phyloP scores from a whole-genome alignment of 1,139 yeast species.

The Martiniozyma asiatica region DNA sequence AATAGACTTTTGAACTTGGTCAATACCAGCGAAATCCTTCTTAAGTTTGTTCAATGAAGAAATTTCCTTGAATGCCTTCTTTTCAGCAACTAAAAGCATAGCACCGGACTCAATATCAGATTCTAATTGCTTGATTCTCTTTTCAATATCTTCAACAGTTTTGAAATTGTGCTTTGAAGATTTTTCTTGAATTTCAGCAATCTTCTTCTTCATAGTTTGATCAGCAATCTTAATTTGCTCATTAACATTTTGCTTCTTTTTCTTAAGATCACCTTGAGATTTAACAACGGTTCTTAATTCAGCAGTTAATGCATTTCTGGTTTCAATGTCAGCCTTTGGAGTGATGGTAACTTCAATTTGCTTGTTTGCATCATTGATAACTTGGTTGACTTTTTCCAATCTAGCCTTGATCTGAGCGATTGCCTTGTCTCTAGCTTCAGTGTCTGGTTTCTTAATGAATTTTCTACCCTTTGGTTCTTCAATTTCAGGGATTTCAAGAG shows the following conservation, averaged over 20 bases:
- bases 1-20: constrained; percentile 64
- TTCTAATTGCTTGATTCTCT: constrained; percentile 60
- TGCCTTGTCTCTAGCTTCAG: constrained; percentile 45
- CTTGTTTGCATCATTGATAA: constrained; percentile 32
- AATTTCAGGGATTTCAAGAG: constrained; percentile 11
- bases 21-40: constrained; percentile 67
- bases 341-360: constrained; percentile 32
- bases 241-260: constrained; percentile 53
- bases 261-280: constrained; percentile 60
- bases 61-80: constrained; percentile 76
- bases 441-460: constrained; percentile 70
- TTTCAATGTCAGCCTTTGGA: constrained; percentile 34
- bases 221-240: constrained; percentile 70
- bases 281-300: constrained; percentile 55
- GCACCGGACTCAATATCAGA: constrained; percentile 66
- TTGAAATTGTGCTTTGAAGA: constrained; percentile 64
- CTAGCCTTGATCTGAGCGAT: constrained; percentile 51
- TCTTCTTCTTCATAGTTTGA: constrained; percentile 60
- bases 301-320: constrained; percentile 52
- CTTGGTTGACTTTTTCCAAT: constrained; percentile 47
- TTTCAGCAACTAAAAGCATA: constrained; percentile 85
- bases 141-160: constrained; percentile 67
- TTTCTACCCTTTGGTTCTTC: constrained; percentile 27
- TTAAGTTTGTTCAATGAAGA: constrained; percentile 69
- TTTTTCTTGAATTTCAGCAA: constrained; percentile 59